phyloP scores from a whole-genome alignment of 306 rosid genomes.

The Carpinus viminea region DNA sequence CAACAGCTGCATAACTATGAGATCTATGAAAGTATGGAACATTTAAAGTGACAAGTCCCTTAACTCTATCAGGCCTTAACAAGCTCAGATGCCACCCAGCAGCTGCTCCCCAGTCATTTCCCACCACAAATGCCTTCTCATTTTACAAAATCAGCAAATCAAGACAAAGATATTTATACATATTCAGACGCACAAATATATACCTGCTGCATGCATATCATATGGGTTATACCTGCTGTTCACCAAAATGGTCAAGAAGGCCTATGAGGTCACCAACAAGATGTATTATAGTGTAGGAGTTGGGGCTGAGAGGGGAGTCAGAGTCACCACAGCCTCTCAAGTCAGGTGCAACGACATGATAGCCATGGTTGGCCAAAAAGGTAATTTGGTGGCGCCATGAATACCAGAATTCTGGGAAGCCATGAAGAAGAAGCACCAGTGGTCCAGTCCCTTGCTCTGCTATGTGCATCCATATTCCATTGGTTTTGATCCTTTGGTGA shows the following conservation, averaged over 20 bases:
- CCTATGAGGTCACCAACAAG: slow-evolving; percentile 62
- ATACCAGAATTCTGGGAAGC: slow-evolving; percentile 68
- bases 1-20: slow-evolving; percentile 39
- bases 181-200: neutral
- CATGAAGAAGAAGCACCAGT: slow-evolving; percentile 66
- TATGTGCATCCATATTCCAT: slow-evolving; percentile 57
- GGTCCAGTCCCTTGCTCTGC: slow-evolving; percentile 79
- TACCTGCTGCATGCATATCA: neutral
- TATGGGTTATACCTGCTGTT: slow-evolving; percentile 44
- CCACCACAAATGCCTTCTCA: slow-evolving; percentile 63
- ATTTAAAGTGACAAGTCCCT: slow-evolving; percentile 49
- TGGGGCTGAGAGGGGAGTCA: slow-evolving; percentile 52
- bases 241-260: slow-evolving; percentile 62
- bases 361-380: slow-evolving; percentile 50
- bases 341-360: slow-evolving; percentile 75
- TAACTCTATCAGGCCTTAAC: slow-evolving; percentile 70
- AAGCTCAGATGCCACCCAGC: slow-evolving; percentile 62
- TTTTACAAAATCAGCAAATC: neutral
- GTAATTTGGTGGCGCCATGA: slow-evolving; percentile 62
- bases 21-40: slow-evolving; percentile 63
- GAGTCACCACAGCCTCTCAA: slow-evolving; percentile 76
- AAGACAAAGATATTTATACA: neutral
- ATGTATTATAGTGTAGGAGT: slow-evolving; percentile 49
- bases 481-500: slow-evolving; percentile 66
- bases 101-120: slow-evolving; percentile 62